Evolutionary conservation across 1,284 basidiomycete genomes (phyloP).

Genomic region (Marasmius sp.): DNA sequence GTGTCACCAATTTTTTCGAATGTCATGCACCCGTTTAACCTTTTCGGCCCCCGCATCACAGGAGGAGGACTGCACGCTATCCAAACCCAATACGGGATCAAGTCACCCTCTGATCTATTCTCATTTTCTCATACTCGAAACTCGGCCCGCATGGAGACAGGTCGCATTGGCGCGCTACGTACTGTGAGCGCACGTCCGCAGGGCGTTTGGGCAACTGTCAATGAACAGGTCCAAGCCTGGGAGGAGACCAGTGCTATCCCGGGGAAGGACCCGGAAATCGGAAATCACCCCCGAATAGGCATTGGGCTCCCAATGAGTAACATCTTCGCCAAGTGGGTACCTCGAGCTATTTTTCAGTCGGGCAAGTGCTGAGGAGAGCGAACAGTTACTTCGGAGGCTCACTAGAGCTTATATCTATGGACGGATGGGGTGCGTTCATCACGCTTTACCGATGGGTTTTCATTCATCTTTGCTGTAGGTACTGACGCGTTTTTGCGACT

Average conservation of each 20-base stretch:
- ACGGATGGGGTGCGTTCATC: conserved; percentile 70
- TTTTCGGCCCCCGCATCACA: conserved; percentile 24
- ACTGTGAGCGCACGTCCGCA: conserved; percentile 57
- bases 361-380: background rate
- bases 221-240: conserved; percentile 66
- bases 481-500: conserved; percentile 81
- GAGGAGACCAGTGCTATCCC: conserved; percentile 33
- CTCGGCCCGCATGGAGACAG: conserved; percentile 62
- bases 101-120: conserved; percentile 70
- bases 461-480: conserved; percentile 39
- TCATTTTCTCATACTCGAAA: conserved; percentile 83
- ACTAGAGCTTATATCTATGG: conserved; percentile 76
- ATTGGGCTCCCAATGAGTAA: conserved; percentile 86
- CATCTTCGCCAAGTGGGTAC: conserved; percentile 73
- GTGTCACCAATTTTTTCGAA: conserved; percentile 4
- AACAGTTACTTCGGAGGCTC: conserved; percentile 79
- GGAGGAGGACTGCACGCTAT: conserved; percentile 63
- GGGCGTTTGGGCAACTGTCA: conserved; percentile 73
- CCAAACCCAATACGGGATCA: conserved; percentile 41
- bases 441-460: background rate
- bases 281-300: conserved; percentile 65
- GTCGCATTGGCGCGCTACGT: conserved; percentile 71
- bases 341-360: background rate
- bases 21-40: background rate
- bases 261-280: conserved; percentile 46